phyloP scores from a whole-genome alignment of 2,329 filamentous ascomycete genomes.

The Phoma sp. region DNA sequence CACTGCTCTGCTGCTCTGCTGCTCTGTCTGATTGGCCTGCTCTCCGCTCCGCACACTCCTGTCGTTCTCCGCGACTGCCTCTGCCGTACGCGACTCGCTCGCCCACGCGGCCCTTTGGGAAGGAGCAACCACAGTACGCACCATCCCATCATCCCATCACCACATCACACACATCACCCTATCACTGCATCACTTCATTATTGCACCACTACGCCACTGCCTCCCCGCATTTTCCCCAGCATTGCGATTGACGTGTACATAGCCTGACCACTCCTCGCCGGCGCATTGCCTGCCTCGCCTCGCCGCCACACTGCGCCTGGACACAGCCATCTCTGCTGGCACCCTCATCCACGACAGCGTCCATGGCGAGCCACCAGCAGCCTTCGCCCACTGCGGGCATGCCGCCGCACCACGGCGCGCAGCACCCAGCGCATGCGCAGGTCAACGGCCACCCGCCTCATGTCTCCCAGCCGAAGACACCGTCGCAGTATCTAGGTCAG shows the following conservation, averaged over 20 bases:
- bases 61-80: conserved; percentile 34
- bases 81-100: conserved; percentile 30
- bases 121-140: conserved; percentile 26
- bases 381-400: conserved; percentile 80
- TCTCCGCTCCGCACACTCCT: conserved; percentile 33
- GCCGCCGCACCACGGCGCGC: conserved; percentile 69
- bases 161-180: no score
- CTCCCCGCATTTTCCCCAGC: not conserved
- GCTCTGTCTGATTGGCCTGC: conserved; percentile 16
- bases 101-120: conserved; percentile 18
- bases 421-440: conserved; percentile 67
- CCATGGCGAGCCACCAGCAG: conserved; percentile 76
- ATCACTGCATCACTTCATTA: no score
- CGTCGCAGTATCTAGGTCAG: conserved; percentile 75
- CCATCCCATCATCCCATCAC: not conserved
- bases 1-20: not conserved
- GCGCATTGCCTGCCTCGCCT: conserved; percentile 14
- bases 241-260: not conserved
- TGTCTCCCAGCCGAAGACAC: conserved; percentile 64
- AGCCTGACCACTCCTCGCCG: not conserved
- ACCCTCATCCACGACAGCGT: conserved; percentile 1
- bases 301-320: conserved; percentile 15
- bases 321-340: conserved; percentile 7
- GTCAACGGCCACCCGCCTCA: conserved; percentile 63
- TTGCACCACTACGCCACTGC: no score